Evolutionary conservation across 805 yeast genomes (phyloP).

Genomic region (Saccharomycopsis fermentans): DNA sequence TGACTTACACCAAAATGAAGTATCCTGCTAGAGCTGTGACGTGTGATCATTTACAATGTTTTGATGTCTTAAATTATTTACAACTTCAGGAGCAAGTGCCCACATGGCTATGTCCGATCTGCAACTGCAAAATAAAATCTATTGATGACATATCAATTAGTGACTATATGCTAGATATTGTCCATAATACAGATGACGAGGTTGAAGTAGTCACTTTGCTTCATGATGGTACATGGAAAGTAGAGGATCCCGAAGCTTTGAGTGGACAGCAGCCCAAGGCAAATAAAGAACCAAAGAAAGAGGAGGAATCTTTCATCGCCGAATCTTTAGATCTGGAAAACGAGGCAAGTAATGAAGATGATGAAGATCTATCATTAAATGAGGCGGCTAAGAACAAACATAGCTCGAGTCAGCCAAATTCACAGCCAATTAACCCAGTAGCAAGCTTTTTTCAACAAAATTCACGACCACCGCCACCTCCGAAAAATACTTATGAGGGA

Average conservation of each 20-base stretch:
- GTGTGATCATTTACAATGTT: constrained; percentile 81
- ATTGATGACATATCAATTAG: constrained; percentile 58
- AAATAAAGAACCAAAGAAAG: constrained; percentile 7
- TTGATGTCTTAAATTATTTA: constrained; percentile 69
- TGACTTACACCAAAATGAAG: constrained; percentile 59
- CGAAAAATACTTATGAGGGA: constrained; percentile 6
- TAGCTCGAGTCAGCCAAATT: neutral
- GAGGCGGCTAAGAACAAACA: neutral
- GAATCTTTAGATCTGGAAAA: neutral
- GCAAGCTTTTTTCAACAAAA: neutral
- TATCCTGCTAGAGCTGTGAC: constrained; percentile 59
- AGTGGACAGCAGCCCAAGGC: constrained; percentile 2
- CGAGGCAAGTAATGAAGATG: neutral
- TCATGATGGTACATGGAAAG: constrained; percentile 65
- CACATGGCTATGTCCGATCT: constrained; percentile 83
- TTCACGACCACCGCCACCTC: neutral
- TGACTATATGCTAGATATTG: constrained; percentile 59
- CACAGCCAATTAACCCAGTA: neutral
- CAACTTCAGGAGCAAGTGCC: constrained; percentile 71
- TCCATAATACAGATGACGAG: constrained; percentile 41
- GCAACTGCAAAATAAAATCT: constrained; percentile 39
- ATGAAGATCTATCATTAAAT: neutral
- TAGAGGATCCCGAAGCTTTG: neutral
- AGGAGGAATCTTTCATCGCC: neutral
- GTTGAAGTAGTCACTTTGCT: constrained; percentile 59